Percentiles rank a stretch among this genome's conserved stretches.
phyloP scores from a whole-genome alignment of 148 eudicot genomes.

The Chenopodium quinoa region DNA sequence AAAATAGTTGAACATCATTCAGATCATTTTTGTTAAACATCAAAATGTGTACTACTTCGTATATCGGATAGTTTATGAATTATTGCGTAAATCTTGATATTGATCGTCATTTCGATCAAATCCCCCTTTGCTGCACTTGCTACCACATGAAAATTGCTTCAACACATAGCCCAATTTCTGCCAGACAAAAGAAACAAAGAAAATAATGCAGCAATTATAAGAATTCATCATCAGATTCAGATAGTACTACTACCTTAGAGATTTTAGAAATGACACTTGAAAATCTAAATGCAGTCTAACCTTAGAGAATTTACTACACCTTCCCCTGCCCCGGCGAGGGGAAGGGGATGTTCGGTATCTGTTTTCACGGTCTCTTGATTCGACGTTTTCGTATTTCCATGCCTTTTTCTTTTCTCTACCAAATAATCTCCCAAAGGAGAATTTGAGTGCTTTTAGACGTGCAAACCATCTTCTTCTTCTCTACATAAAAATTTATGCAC shows the following conservation, averaged over 20 bases:
- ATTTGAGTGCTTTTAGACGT: constrained; percentile 17
- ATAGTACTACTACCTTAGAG: neutral
- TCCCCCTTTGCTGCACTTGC: constrained; percentile 36
- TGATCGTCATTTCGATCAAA: constrained; percentile 9
- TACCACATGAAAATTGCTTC: constrained; percentile 28
- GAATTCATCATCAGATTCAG: neutral
- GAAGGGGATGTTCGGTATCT: constrained; percentile 14
- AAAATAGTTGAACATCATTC: neutral
- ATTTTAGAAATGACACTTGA: neutral
- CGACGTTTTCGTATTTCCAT: constrained; percentile 40
- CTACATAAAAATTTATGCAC: constrained; percentile 16
- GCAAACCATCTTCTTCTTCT: constrained; percentile 37
- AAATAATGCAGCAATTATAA: too few species aligned
- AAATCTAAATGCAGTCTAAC: constrained; percentile 1
- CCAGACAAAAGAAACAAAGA: neutral
- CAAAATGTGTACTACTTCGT: neutral
- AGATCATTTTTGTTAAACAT: neutral
- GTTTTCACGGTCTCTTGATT: constrained; percentile 18
- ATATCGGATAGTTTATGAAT: neutral
- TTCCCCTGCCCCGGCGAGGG: neutral
- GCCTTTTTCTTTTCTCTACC: constrained; percentile 20
- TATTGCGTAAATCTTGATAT: constrained; percentile 1
- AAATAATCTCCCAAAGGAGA: constrained; percentile 21
- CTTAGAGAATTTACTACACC: constrained; percentile 23
- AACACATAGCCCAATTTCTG: constrained; percentile 37